Percentiles rank a stretch among this genome's conserved stretches.
phyloP scores from a whole-genome alignment of 805 yeast genomes.

The Candida golubevii region DNA sequence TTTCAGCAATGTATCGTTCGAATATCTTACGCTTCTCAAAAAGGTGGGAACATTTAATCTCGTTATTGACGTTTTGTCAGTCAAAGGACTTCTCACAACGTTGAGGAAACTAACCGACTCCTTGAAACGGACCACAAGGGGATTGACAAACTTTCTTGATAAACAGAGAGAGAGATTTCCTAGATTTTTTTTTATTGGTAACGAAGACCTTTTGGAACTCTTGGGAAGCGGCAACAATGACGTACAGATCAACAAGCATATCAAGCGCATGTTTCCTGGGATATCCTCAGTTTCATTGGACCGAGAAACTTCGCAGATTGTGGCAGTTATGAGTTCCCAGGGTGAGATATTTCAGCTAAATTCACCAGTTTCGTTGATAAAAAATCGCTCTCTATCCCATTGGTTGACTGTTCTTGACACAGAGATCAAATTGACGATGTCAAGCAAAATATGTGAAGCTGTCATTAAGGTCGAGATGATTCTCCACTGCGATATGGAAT shows the following conservation, averaged over 20 bases:
- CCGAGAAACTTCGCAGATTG: slow-evolving; percentile 28
- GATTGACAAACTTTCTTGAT: slow-evolving; percentile 76
- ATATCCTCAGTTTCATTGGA: slow-evolving; percentile 41
- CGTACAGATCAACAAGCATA: slow-evolving; percentile 48
- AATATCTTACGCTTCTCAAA: slow-evolving; percentile 50
- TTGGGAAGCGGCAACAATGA: slow-evolving; percentile 61
- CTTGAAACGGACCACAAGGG: slow-evolving; percentile 54
- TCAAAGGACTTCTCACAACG: slow-evolving; percentile 44
- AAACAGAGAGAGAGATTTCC: slow-evolving; percentile 74
- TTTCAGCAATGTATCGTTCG: slow-evolving; percentile 59
- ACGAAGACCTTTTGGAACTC: slow-evolving; percentile 81
- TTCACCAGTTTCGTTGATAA: slow-evolving; percentile 40
- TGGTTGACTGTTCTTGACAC: slow-evolving; percentile 62
- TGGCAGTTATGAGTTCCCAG: slow-evolving; percentile 56
- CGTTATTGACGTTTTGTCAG: slow-evolving; percentile 52
- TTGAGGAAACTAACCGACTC: slow-evolving; percentile 53
- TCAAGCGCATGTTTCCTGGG: slow-evolving; percentile 71
- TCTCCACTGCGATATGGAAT: neutral
- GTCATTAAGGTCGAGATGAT: slow-evolving; percentile 13
- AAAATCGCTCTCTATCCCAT: slow-evolving; percentile 45
- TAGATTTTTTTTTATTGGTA: slow-evolving; percentile 82
- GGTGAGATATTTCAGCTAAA: slow-evolving; percentile 52
- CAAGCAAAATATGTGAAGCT: slow-evolving; percentile 29
- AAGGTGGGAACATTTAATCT: slow-evolving; percentile 44
- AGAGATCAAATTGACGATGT: slow-evolving; percentile 47